Evolutionary conservation across 768 basidiomycete genomes (phyloP), one percentile per base, ranked within the genome.

Genomic region (Kwoniella shandongensis): DNA sequence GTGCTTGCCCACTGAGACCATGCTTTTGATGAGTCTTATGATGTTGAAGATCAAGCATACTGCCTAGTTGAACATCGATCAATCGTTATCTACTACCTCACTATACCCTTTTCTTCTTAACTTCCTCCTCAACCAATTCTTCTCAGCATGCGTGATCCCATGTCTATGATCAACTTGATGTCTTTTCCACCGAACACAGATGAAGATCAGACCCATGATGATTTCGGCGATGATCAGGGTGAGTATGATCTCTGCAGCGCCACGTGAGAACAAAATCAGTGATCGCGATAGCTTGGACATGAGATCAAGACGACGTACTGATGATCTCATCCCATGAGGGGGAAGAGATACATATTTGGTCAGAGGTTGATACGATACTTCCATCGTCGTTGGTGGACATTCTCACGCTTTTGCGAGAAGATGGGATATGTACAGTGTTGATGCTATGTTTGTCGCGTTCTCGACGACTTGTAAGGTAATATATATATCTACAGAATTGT

Each of bases 201-300:
- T 23, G 40, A 42, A 42, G 6, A 42, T 6, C 7, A 42, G 6
- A 17, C 17, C 6, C n/a, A 18, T 8, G 8, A 42, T 8, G n/a
- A 42, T 6, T 8, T 42, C 22, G 40, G 40, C 17, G 22, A n/a
- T 23, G 40, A 42, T n/a, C n/a, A 42, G 40, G 7, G 22, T 18
- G 40, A 42, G 22, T 42, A 23, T 23, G 40, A 6, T 42, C n/a
- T 42, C 40, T 42, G 40, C n/a, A n/a, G n/a, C 8, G 40, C 40
- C 6, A 23, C n/a, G 8, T 7, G 40, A 23, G 40, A 13, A 25
- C 11, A 18, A 15, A 4, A 45, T 44, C 40, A 54, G 52, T 18
- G 40, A 25, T 26, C 41, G 52, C n/a, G n/a, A n/a, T n/a, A n/a
- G n/a, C n/a, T n/a, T n/a, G 12, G 51, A 52, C 36, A 32, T 25